phyloP scores from a whole-genome alignment of 2,329 filamentous ascomycete genomes.

The Aspergillus versicolor region DNA sequence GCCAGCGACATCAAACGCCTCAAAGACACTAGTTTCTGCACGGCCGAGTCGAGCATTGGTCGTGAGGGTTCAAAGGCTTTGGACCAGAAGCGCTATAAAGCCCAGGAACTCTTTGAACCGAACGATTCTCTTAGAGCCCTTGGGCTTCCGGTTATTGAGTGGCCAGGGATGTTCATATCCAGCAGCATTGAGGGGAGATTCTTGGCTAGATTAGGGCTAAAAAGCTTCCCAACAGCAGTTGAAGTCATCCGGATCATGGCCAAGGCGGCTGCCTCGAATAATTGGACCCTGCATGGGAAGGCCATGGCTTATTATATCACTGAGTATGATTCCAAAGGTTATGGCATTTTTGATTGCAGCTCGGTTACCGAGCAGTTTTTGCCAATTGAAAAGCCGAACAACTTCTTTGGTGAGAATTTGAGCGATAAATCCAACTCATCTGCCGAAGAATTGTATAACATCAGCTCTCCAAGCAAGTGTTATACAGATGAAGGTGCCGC shows the following conservation, averaged over 20 bases:
- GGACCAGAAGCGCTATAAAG: conserved; percentile 61
- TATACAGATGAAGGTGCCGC: conserved; percentile 77
- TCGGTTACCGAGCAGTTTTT: conserved; percentile 62
- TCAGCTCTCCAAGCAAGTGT: conserved; percentile 73
- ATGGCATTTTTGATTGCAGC: conserved; percentile 63
- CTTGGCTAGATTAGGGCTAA: conserved; percentile 69
- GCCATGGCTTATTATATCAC: conserved; percentile 80
- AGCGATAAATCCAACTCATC: neutral
- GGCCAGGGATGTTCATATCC: conserved; percentile 71
- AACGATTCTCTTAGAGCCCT: conserved; percentile 68
- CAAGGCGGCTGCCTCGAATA: conserved; percentile 53
- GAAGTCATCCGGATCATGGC: conserved; percentile 80
- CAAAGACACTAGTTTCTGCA: conserved; percentile 75
- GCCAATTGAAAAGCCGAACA: conserved; percentile 53
- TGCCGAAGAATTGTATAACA: conserved; percentile 54
- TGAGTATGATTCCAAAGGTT: conserved; percentile 76
- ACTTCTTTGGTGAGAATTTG: neutral
- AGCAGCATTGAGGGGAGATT: conserved; percentile 72
- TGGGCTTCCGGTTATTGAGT: conserved; percentile 74
- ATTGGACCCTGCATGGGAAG: conserved; percentile 60
- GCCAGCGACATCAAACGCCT: conserved; percentile 75
- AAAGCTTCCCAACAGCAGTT: conserved; percentile 65
- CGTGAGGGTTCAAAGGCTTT: conserved; percentile 54
- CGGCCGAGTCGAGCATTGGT: conserved; percentile 59
- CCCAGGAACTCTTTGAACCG: conserved; percentile 80